phyloP scores from a whole-genome alignment of 495 filamentous ascomycete genomes.

The Penicillium canescens region DNA sequence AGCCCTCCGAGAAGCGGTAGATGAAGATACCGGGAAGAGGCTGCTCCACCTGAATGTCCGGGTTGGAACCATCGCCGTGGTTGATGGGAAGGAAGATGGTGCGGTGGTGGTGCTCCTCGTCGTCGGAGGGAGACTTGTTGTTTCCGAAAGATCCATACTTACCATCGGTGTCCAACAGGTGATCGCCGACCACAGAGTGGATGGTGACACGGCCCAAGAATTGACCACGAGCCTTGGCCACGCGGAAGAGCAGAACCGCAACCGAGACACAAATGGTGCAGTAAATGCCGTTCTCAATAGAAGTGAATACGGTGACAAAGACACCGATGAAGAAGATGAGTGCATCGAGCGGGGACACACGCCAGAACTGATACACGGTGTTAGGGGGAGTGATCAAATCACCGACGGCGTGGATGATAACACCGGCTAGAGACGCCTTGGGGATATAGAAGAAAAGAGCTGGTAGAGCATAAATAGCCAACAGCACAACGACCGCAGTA shows the following conservation, averaged over 20 bases:
- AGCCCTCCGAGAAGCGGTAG: slow-evolving; percentile 94
- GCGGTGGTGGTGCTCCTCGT: slow-evolving; percentile 42
- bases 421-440: slow-evolving; percentile 77
- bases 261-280: slow-evolving; percentile 73
- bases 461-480: slow-evolving; percentile 93
- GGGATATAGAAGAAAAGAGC: slow-evolving; percentile 96
- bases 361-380: slow-evolving; percentile 95
- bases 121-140: slow-evolving; percentile 29
- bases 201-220: slow-evolving; percentile 90
- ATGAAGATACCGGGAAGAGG: slow-evolving; percentile 97
- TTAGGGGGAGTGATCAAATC: slow-evolving; percentile 94
- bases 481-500: slow-evolving; percentile 81
- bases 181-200: slow-evolving; percentile 85
- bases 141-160: slow-evolving; percentile 56
- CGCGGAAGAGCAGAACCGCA: slow-evolving; percentile 80
- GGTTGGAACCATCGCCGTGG: slow-evolving; percentile 88
- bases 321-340: slow-evolving; percentile 95
- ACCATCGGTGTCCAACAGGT: slow-evolving; percentile 62
- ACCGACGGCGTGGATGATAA: slow-evolving; percentile 97
- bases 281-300: slow-evolving; percentile 93
- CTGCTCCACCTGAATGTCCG: slow-evolving; percentile 71
- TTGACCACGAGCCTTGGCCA: slow-evolving; percentile 79
- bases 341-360: slow-evolving; percentile 84
- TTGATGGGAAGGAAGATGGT: slow-evolving; percentile 91
- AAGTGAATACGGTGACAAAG: slow-evolving; percentile 82